Percentiles rank a stretch among this genome's conserved stretches.
phyloP scores from a whole-genome alignment of 2,329 filamentous ascomycete genomes.

The Trichoderma koningii region DNA sequence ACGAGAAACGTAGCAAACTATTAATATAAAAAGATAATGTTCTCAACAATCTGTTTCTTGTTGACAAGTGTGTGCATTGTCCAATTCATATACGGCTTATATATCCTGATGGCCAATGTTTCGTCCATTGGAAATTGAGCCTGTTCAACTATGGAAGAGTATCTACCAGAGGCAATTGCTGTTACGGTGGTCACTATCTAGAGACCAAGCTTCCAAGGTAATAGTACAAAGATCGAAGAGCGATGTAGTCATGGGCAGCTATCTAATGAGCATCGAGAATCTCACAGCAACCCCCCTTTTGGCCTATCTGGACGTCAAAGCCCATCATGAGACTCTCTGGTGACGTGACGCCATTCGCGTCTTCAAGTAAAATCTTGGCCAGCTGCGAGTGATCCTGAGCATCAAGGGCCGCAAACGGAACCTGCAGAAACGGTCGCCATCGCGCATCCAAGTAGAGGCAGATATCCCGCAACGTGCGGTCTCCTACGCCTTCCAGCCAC shows the following conservation, averaged over 20 bases:
- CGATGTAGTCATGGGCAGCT: too few relatives aligned
- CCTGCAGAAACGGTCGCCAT: conserved; percentile 46
- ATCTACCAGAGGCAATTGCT: too few relatives aligned
- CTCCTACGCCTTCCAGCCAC: conserved; percentile 53
- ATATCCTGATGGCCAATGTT: too few relatives aligned
- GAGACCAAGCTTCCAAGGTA: too few relatives aligned
- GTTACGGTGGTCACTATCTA: too few relatives aligned
- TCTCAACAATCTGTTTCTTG: not conserved
- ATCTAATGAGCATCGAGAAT: not conserved
- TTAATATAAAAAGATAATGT: conserved; percentile 21
- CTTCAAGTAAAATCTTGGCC: conserved; percentile 47
- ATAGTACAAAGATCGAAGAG: too few relatives aligned
- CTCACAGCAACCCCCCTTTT: not conserved
- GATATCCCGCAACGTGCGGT: conserved; percentile 51
- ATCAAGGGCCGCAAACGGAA: conserved; percentile 45
- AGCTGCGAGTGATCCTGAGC: conserved; percentile 41
- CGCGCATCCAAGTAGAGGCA: conserved; percentile 42
- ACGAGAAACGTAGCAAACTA: conserved; percentile 14
- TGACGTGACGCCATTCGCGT: conserved; percentile 45
- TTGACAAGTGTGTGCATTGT: not conserved
- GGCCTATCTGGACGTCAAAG: not conserved
- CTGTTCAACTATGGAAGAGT: too few relatives aligned
- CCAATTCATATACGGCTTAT: not conserved
- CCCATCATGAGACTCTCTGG: not conserved
- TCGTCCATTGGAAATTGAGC: too few relatives aligned